A percentile compares a stretch with the other conserved stretches of the same genome.
These are phyloP conservation scores for Lonicera japonica DNA, from an alignment of 129 eudicot genomes.

Conservation along the genomic window DNA sequence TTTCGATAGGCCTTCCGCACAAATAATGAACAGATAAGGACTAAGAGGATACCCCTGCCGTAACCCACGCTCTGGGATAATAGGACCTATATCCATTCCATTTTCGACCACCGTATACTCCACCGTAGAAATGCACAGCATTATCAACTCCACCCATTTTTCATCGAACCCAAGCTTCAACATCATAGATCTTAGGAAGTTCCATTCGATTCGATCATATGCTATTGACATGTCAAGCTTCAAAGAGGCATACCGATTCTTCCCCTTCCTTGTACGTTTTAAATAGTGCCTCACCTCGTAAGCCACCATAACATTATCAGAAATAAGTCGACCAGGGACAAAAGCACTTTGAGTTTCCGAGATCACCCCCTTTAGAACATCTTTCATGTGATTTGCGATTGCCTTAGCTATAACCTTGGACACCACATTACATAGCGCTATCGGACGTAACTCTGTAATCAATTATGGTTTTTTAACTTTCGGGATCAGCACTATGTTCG, in stretches of 20 bases:
- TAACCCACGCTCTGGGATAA: too few species aligned
- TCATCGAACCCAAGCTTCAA: too few species aligned
- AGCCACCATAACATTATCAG: neutral
- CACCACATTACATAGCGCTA: neutral
- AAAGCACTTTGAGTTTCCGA: too few species aligned
- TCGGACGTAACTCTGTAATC: neutral
- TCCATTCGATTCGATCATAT: neutral
- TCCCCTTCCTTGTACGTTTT: neutral
- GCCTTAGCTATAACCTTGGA: constrained; percentile 1
- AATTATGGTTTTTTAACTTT: neutral
- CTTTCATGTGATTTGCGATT: neutral
- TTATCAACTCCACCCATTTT: too few species aligned
- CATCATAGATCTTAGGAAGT: too few species aligned
- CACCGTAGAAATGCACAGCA: too few species aligned
- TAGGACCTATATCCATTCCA: too few species aligned
- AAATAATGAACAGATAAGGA: neutral
- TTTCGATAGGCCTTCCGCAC: neutral
- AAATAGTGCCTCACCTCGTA: neutral
- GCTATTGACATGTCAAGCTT: neutral
- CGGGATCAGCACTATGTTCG: neutral
- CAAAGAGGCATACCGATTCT: neutral
- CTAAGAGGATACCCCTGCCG: too few species aligned
- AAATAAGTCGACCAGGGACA: too few species aligned
- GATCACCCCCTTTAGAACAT: neutral
- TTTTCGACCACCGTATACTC: too few species aligned